Evolutionary conservation across 148 eudicot genomes (phyloP), one percentile per base, ranked within the genome.

Genomic region (Selenicereus undatus): DNA sequence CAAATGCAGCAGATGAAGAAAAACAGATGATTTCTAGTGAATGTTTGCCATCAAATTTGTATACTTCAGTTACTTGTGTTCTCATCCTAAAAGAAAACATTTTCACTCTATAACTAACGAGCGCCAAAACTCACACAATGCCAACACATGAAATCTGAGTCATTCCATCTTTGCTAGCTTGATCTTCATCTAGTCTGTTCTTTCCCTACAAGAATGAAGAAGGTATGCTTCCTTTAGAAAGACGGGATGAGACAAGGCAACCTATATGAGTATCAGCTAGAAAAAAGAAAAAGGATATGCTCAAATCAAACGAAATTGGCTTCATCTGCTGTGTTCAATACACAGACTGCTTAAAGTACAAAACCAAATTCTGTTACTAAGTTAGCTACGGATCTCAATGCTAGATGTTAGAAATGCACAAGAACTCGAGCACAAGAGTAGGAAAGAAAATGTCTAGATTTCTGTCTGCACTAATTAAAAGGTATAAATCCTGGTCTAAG

Each of bases 161-260:
- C 76, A 79, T 82, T 83, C 80, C 84, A 78, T 81, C 86, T 81
- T 77, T 73, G 83, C 48, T 85, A 82, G 86, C 90, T 82, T 58
- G 85, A 83, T 81, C 89, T 83, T 90, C 94, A 91, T 90, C 90
- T 86, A 91, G 91, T 89, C 86, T 80, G 82, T 48, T 89, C 90
- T 86, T 81, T 80, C 88, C 94, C 92, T 89, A 91, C 92, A 88
- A 84, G 83, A 88, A 78, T 76, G 80, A 89, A 83, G 73, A 81
- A 71, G 80, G 80, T 65, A 80, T 75, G 75, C 29, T 50, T 83
- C 76, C 39, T 73, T 83, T 71, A 72, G 79, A 73, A 18, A 82
- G 18, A 45, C 45, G 74, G 45, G 83, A 51, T 51, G 32, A 71
- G 50, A 54, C 54, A 80, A 72, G 82, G 82, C 76, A 84, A 84